Evolutionary conservation across 2,329 filamentous ascomycete genomes (phyloP), one percentile per base, ranked within the genome.

Genomic region (Fusarium pininemorale): DNA sequence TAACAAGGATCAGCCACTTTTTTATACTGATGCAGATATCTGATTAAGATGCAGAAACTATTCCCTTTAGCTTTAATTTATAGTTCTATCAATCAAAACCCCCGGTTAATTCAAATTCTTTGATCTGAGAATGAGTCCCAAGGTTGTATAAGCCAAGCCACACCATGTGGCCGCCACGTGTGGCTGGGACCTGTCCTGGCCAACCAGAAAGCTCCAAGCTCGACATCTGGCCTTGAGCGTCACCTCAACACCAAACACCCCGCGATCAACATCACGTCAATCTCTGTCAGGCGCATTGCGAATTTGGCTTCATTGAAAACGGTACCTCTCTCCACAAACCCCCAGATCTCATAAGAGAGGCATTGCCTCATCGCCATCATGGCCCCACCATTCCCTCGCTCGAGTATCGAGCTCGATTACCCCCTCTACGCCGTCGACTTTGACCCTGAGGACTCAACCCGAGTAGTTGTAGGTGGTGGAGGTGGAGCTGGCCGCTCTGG

Each of bases 371-470:
- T 37, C 38, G 41, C 61, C 72, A 65, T 24, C 63, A 85, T 85
- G 84, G 78, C 82, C 60, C 78, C 81, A 56, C 78, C 80, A 28
- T 82, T 90, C 71, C 82, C 84, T 62, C 82, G 83, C 68, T 88
- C 92, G 69, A 92, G 90, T 81, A 85, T 90, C 76, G 90, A 90
- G 63, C 89, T 97, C 74, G 90, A 91, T 66, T 98, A 96, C 82
- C 95, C 95, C 55, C 89, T 97, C 67, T 98, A 95, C 82, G 91
- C 93, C 63, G 93, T 94, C 81, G 95, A 95, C 80, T 98, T 97
- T 82, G 94, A 97, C 80, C 94, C 93, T 58, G 89, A 92, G 78
- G 91, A 97, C 84, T 88, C 92, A 68, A 89, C 89, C 72, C 91
- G 91, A 73, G 87, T 98, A 30, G 85, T 98, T 14, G 93, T 98